Evolutionary conservation across 257 asterid species (phyloP).

Genomic region (Solanum chilense): DNA sequence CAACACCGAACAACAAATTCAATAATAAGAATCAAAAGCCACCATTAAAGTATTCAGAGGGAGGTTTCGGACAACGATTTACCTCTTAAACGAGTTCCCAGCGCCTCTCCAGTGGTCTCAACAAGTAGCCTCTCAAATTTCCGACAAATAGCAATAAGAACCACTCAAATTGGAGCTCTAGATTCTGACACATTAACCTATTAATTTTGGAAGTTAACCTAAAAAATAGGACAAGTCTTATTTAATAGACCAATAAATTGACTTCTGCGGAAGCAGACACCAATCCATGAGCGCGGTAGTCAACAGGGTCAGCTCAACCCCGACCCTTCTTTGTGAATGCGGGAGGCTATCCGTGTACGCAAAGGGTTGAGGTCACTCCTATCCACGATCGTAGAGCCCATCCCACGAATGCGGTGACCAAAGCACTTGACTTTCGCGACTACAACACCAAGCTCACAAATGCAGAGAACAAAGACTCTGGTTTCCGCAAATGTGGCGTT

Average conservation of each 20-base stretch:
- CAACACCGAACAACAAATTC: no score
- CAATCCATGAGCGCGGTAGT: background rate
- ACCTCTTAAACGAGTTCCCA: background rate
- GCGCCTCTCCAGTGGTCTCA: background rate
- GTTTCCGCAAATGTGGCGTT: no score
- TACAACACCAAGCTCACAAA: no score
- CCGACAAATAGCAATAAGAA: no score
- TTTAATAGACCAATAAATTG: no score
- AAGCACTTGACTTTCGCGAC: no score
- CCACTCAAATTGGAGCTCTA: background rate
- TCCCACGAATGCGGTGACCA: background rate
- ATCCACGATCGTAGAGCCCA: background rate
- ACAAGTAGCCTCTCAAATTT: background rate
- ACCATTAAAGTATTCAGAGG: background rate
- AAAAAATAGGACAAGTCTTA: background rate
- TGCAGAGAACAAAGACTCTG: no score
- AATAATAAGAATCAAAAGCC: background rate
- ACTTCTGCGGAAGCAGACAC: no score
- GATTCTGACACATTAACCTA: background rate
- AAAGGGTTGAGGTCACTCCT: background rate
- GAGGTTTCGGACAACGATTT: background rate
- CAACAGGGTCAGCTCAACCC: background rate
- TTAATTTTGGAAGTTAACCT: background rate
- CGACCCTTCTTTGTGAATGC: background rate
- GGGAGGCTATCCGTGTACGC: background rate